Evolutionary conservation across 2,329 filamentous ascomycete species (phyloP).

Genomic region (Trichoderma brevicompactum): DNA sequence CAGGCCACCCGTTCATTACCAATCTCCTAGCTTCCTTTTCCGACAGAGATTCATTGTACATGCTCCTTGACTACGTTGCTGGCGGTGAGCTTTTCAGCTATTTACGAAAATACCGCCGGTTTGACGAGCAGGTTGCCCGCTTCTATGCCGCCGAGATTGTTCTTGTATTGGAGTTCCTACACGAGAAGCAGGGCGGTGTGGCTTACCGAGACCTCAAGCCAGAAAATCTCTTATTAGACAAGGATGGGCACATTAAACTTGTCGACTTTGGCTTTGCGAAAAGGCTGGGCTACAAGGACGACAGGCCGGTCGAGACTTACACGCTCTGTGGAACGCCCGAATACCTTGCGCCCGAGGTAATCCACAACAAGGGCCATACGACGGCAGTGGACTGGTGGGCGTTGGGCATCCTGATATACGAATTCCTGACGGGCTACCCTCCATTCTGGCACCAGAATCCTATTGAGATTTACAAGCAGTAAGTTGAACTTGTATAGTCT

Average conservation of each 20-base stretch:
- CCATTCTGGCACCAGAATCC: slow-evolving; percentile 88
- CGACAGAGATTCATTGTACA: slow-evolving; percentile 77
- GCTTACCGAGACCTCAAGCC: slow-evolving; percentile 84
- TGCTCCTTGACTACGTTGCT: slow-evolving; percentile 82
- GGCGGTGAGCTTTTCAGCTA: slow-evolving; percentile 87
- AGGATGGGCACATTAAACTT: slow-evolving; percentile 77
- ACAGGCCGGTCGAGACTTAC: slow-evolving; percentile 69
- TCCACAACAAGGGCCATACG: slow-evolving; percentile 77
- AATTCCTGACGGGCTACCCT: slow-evolving; percentile 82
- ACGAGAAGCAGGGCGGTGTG: slow-evolving; percentile 76
- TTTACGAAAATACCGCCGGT: slow-evolving; percentile 74
- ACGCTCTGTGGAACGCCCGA: slow-evolving; percentile 84
- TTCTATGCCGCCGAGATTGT: slow-evolving; percentile 88
- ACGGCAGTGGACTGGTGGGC: slow-evolving; percentile 88
- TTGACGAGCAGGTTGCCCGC: slow-evolving; percentile 76
- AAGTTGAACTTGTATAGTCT: slow-evolving; percentile 36
- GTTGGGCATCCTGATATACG: slow-evolving; percentile 80
- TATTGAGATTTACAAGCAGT: slow-evolving; percentile 85
- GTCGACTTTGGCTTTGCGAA: slow-evolving; percentile 89
- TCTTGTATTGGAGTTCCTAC: slow-evolving; percentile 77
- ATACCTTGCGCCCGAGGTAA: slow-evolving; percentile 83
- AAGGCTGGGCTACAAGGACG: slow-evolving; percentile 63
- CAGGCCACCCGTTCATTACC: slow-evolving; percentile 83
- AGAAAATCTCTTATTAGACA: slow-evolving; percentile 79
- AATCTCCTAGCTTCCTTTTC: slow-evolving; percentile 78